Evolutionary conservation across 768 basidiomycete species (phyloP).

Genomic region (Boletus rubroflammeus): DNA sequence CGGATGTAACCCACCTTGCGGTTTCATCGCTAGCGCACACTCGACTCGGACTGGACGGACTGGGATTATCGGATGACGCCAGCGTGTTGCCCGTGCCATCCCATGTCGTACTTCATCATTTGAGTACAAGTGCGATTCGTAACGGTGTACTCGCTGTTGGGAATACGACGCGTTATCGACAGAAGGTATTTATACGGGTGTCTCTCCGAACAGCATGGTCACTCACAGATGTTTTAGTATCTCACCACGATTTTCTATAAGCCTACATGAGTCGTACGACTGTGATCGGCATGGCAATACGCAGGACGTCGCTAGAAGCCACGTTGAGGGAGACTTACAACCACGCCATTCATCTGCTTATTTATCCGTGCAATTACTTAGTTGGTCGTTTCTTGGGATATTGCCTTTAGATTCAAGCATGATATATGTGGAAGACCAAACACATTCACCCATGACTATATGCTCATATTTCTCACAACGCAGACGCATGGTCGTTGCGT

Average conservation of each 20-base stretch:
- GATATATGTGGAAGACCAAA: conserved; percentile 20
- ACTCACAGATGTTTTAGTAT: conserved; percentile 47
- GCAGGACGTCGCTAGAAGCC: conserved; percentile 27
- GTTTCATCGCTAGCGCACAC: conserved; percentile 21
- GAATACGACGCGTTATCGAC: conserved; percentile 85
- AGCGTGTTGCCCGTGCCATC: conserved; percentile 89
- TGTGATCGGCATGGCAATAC: conserved; percentile 14
- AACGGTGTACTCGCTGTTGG: conserved; percentile 92
- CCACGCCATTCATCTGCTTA: conserved; percentile 17
- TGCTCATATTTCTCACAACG: conserved; percentile 7
- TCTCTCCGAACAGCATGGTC: conserved; percentile 3
- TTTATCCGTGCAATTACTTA: conserved; percentile 25
- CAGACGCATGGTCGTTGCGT: conserved; percentile 7
- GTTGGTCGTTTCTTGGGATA: conserved; percentile 29
- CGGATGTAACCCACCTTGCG: conserved; percentile 35
- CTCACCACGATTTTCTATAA: conserved; percentile 85
- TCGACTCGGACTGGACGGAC: conserved; percentile 35
- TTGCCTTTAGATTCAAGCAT: conserved; percentile 24
- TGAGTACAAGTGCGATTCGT: conserved; percentile 92
- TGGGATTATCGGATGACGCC: conserved; percentile 74
- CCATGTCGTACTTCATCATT: conserved; percentile 91
- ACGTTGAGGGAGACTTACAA: conserved; percentile 10
- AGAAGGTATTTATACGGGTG: conserved; percentile 62
- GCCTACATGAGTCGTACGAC: conserved; percentile 43
- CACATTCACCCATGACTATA: conserved; percentile 15